These are phyloP conservation scores for Barnettozyma sp. DNA, from an alignment of 805 yeast species.

Conservation along the genomic window DNA sequence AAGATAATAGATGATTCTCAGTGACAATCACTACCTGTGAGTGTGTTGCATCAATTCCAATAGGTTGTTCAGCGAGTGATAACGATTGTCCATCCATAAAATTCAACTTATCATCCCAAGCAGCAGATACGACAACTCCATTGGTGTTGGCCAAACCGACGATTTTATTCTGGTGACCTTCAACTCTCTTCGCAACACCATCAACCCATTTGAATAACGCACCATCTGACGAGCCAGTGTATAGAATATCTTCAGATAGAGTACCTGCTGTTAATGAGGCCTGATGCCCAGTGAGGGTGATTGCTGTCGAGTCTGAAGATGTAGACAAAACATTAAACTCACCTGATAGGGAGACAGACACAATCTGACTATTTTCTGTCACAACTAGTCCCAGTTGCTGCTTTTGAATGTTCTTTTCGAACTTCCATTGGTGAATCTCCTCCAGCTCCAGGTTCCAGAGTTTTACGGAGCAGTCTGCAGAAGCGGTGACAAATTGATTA, in stretches of 20 bases:
- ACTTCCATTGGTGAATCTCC: conserved; percentile 42
- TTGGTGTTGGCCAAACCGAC: conserved; percentile 39
- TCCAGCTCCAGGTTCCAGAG: conserved; percentile 48
- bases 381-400: conserved; percentile 80
- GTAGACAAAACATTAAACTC: conserved; percentile 52
- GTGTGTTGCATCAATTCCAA: conserved; percentile 33
- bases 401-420: conserved; percentile 42
- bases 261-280: conserved; percentile 62
- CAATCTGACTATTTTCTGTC: conserved; percentile 47
- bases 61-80: conserved; percentile 44
- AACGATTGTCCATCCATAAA: conserved; percentile 26
- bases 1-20: conserved; percentile 32
- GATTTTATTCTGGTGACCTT: conserved; percentile 60
- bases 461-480: conserved; percentile 76
- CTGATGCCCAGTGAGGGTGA: conserved; percentile 69
- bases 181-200: conserved; percentile 28
- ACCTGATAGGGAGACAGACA: conserved; percentile 69
- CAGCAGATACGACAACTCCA: conserved; percentile 44
- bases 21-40: conserved; percentile 33
- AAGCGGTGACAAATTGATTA: conserved; percentile 63
- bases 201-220: conserved; percentile 51
- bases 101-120: conserved; percentile 84
- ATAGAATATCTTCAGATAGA: conserved; percentile 24
- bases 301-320: conserved; percentile 28
- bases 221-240: conserved; percentile 83